Base-by-base conservation (phyloP, 129 eudicot genomes). In the Pseudognaphalium luteoalbum region DNA sequence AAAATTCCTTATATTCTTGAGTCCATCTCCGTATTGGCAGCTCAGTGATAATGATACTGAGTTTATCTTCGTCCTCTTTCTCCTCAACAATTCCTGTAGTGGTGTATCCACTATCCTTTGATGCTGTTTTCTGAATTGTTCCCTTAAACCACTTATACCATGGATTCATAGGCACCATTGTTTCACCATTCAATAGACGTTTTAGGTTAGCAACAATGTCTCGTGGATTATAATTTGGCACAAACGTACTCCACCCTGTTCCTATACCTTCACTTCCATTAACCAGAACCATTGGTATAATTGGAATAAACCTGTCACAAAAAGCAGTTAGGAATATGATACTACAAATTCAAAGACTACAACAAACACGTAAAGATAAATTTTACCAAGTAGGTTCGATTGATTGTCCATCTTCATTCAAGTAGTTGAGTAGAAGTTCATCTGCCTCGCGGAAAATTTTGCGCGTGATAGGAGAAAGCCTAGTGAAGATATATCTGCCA, bases 211-310 rank as follows among this genome's bases (percentile, higher is more conserved):
- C 90, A 72, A 89, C 83, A 47, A 94, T 87, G 58, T 94, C 97
- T 12, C 89, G 69, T 21, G 98, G 98, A 66, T 91, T 91, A 67
- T 88, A 94, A 77, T 94, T 94, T 12, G 98, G 98, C 21, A 91
- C 68, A 68, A 76, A 94, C 6, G 98, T 64, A 73, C 98, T 94
- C 98, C 98, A 94, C 8, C 98, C 98, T 3, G 98, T 94, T 50
- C 98, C 98, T 33, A 94, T 94, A 62, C 97, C 98, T 89, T 94
- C 97, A 82, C 97, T 88, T 58, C 98, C 97, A 84, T 94, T 94
- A 5, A 94, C 96, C 28, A 94, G 73, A 74, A 89, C 98, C 81
- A 82, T 81, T 17, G 98, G 98, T 73, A 94, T 89, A 28, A 89
- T 77, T 2, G 98, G 98, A 50, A 91, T 76, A 71, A 82, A 94